Base-by-base conservation (phyloP, 2,329 filamentous ascomycete species). In the Lachnellula cervina region DNA sequence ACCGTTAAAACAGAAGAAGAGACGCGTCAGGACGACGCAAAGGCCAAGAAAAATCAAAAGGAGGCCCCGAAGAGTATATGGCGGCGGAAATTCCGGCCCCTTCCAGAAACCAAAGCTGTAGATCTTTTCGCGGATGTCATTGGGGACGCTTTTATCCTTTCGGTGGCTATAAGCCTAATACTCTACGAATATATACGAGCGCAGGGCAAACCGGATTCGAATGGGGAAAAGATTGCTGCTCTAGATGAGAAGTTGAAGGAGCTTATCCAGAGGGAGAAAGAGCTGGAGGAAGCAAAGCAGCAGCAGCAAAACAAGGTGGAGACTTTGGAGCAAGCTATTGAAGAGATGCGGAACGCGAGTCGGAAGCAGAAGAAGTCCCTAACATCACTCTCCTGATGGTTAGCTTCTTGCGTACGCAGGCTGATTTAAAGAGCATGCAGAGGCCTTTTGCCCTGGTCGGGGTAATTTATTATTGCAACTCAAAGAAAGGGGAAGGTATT, bases 1-100 rank as follows among this genome's bases (percentile, higher is more conserved):
- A 86, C 83, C 1, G 83, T 84, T 42, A 84, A 84, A 69, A 86
- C 83, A 17, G 79, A 83, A 64, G 82, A 85, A 66, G 80, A 86
- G 65, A 67, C 74, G 44, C 76, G 77, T 52, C 78, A 77, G 40
- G 82, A 86, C 42, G 78, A 81, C 38, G 75, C 73, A 51, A 70
- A 73, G 53, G 65, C 64, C 54, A 56, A 58, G 49, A 71, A 74
- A 47, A 72, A 74, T 21, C 71, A 68, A 48, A 69, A 63, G 23
- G 68, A 67, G 28, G 59, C 55, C 64, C 69, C 62, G 62, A 74
- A 75, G 45, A 86, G 77, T 62, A 72, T 86, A 11, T 87, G 84
- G 83, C 78, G 67, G 57, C 79, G 83, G 56, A 82, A 80, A 65
- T 87, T 87, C 66, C 74, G 83, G 51, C 70, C 82, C 6, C 71